Evolutionary conservation across 345 rosid species (phyloP), one percentile per base, ranked within the genome.

Genomic region (Passiflora organensis): DNA sequence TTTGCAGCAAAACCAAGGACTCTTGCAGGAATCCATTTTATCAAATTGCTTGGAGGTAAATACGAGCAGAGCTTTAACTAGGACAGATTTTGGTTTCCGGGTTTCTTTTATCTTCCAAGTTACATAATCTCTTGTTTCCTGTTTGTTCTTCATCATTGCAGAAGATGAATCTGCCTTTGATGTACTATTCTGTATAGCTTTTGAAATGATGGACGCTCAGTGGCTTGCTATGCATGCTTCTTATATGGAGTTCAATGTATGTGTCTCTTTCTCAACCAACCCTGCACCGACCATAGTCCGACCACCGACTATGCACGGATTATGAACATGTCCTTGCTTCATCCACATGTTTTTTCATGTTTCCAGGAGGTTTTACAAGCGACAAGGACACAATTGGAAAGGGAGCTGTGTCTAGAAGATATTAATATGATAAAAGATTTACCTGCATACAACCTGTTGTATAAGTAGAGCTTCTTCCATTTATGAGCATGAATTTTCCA

Each of bases 191-290:
- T 85, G 99, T 71, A 76, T 81, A 76, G 91, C 99, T 58, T 93
- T 93, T 19, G 95, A 86, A n/a, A 58, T 93, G 83, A 89, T 93
- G 96, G 99, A 93, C 56, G 97, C 97, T 12, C 99, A 93, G 69
- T 93, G 99, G 99, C 96, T 93, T 32, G 97, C 99, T 0, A 89
- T 89, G 96, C 91, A 70, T 36, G 99, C 99, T 65, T 93, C 99
- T 51, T 93, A 93, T 67, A 93, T 93, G 99, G 95, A 89, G 67
- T 89, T 89, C 67, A 93, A 89, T 58, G 99, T 93, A 89, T 44
- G 15, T 22, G 8, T 39, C 62, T 23, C 64, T 16, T 32, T 46
- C 60, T 43, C 42, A 6, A 0, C 4, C 43, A 2, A 14, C 1
- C 36, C 1, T 12, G 32, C 55, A n/a, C 54, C 4, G 6, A 24